Evolutionary conservation across 441 rosid genomes (phyloP).

Genomic region (Jatropha multifida): DNA sequence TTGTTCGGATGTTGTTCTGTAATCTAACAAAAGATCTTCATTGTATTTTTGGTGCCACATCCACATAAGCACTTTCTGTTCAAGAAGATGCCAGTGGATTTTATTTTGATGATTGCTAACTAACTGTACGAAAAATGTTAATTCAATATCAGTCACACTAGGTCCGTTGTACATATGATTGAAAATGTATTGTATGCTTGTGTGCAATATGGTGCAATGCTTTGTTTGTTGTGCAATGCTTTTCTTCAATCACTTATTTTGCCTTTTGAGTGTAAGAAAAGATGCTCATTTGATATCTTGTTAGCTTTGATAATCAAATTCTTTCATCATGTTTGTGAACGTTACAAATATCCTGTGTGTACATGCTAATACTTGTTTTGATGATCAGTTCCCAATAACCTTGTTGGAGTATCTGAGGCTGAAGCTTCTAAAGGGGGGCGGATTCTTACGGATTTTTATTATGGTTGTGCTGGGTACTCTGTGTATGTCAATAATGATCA

Average conservation of each 20-base stretch:
- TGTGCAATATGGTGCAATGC: neutral
- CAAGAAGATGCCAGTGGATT: neutral
- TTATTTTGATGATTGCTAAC: neutral
- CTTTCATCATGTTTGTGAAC: neutral
- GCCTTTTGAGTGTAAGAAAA: neutral
- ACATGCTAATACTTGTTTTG: constrained; percentile 18
- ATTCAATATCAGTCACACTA: neutral
- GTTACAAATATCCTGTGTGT: neutral
- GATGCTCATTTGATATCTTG: neutral
- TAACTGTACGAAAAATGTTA: neutral
- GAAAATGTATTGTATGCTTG: neutral
- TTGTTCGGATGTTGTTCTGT: neutral
- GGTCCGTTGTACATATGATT: neutral
- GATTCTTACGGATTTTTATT: constrained; percentile 47
- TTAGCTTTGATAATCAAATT: neutral
- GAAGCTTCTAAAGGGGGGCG: constrained; percentile 50
- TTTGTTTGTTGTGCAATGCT: neutral
- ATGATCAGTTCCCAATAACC: constrained; percentile 42
- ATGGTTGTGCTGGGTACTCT: constrained; percentile 69
- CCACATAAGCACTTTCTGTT: neutral
- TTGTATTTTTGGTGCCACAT: neutral
- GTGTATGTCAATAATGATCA: constrained; percentile 40
- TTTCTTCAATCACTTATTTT: neutral
- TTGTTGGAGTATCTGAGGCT: constrained; percentile 48
- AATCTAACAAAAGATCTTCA: neutral